A percentile compares a stretch with the other conserved stretches of the same genome.
phyloP scores from a whole-genome alignment of 1,284 basidiomycete species.

The Moesziomyces globuligerus region DNA sequence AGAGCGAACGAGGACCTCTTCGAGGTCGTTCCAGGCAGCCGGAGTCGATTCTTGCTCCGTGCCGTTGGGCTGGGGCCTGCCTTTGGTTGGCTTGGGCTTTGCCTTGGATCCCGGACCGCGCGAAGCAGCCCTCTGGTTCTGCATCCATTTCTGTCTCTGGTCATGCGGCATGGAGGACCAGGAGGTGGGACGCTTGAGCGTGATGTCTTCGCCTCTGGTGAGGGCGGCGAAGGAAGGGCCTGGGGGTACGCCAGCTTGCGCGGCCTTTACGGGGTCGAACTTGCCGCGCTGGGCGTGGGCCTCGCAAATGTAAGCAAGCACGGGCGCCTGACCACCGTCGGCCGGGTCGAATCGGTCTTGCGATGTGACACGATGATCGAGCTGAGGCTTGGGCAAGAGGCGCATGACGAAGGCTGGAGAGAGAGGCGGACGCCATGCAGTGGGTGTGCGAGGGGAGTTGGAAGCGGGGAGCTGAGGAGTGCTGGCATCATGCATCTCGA shows the following conservation, averaged over 20 bases:
- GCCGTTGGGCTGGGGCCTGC: constrained; percentile 5
- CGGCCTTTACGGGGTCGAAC: constrained; percentile 79
- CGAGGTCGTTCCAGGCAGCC: constrained; percentile 57
- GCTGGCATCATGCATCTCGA: constrained; percentile 25
- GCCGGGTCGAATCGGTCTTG: constrained; percentile 22
- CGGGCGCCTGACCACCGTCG: constrained; percentile 34
- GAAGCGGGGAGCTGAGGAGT: background rate
- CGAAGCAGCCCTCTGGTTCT: constrained; percentile 69
- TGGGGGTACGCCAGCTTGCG: constrained; percentile 75
- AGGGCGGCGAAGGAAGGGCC: constrained; percentile 71
- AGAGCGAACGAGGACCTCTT: constrained; percentile 41
- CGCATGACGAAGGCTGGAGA: constrained; percentile 34
- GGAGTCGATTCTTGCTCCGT: constrained; percentile 69
- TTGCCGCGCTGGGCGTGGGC: constrained; percentile 85
- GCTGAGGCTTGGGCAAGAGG: constrained; percentile 16
- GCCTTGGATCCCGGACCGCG: constrained; percentile 63
- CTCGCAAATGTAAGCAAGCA: constrained; percentile 75
- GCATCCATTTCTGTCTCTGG: constrained; percentile 44
- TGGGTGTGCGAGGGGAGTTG: background rate
- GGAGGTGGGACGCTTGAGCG: constrained; percentile 65
- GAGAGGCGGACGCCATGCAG: constrained; percentile 30
- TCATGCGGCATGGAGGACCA: constrained; percentile 45
- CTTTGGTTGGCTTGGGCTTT: constrained; percentile 66
- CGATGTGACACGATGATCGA: constrained; percentile 14
- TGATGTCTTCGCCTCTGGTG: constrained; percentile 69